Evolutionary conservation across 306 rosid species (phyloP), one percentile per base, ranked within the genome.

Genomic region (Lathyrus sativus): DNA sequence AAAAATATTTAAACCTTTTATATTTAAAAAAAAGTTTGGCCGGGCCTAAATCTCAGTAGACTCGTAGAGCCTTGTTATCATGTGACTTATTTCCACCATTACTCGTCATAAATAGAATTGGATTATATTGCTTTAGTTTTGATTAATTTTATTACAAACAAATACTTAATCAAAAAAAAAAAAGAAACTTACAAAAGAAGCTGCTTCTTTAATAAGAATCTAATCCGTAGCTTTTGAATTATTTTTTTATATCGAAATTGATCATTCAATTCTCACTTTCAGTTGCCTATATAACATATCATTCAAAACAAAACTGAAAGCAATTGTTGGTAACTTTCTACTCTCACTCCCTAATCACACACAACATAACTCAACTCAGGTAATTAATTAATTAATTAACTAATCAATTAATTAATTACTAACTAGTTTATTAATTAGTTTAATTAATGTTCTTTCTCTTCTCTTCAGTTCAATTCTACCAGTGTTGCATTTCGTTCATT

Each of bases 131-230:
- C 35, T 33, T 33, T 33, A 33, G 7, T 33, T 33, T 33, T 33
- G 38, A 33, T 33, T 33, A 33, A 31, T 5, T 31, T 31, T 31
- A 31, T 5, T 31, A 31, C 6, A 41, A 11, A 10, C 49, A 43
- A 56, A 56, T 26, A 12, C 9, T n/a, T 2, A 58, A 55, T 4
- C 5, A 3, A 3, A 35, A 38, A 0, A 59, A 24, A 37, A 2
- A 17, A 62, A 43, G 35, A 64, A 62, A 24, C 69, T 43, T 64
- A 7, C 4, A 3, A 0, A 22, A 64, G 39, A 64, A 64, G 69
- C 3, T 24, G n/a, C 39, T 24, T 43, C n/a, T 19, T 19, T 35
- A 1, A 11, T 11, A 62, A 18, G 46, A 31, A 3, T 33, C 7
- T 29, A 0, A 58, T 58, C 3, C 9, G 6, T n/a, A 2, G 43